Conservation (phyloP, 805 yeast species). For the Yamadazyma olivae region DNA sequence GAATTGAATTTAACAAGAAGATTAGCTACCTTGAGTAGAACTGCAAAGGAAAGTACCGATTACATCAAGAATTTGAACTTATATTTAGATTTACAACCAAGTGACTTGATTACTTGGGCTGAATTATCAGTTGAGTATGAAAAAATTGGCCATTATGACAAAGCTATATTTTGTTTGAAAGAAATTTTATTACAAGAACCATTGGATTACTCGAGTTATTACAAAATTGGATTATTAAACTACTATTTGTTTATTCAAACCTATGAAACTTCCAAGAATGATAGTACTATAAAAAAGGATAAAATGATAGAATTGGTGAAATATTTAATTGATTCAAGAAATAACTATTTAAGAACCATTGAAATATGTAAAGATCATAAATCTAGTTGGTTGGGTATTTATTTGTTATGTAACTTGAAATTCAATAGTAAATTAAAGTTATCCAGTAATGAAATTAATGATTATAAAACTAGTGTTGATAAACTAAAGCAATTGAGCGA, state of each 20-base stretch:
- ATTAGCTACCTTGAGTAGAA: slow-evolving; percentile 31
- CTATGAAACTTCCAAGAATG: slow-evolving; percentile 1
- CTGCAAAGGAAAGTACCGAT: slow-evolving; percentile 16
- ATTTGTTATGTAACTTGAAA: slow-evolving; percentile 23
- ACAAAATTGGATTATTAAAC: slow-evolving; percentile 50
- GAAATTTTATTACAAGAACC: slow-evolving; percentile 72
- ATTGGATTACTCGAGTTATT: slow-evolving; percentile 62
- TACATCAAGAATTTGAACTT: slow-evolving; percentile 55
- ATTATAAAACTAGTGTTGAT: slow-evolving; percentile 19
- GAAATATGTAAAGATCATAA: slow-evolving; percentile 71
- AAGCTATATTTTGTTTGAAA: slow-evolving; percentile 63
- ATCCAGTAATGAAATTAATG: slow-evolving; percentile 16
- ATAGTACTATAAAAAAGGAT: slow-evolving; percentile 21
- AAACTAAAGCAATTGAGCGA: slow-evolving; percentile 19
- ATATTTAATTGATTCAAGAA: slow-evolving; percentile 26
- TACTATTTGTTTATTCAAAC: slow-evolving; percentile 27
- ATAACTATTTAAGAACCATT: slow-evolving; percentile 64
- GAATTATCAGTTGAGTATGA: slow-evolving; percentile 70
- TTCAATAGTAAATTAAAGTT: slow-evolving; percentile 18
- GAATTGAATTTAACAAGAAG: slow-evolving; percentile 37
- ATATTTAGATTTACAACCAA: slow-evolving; percentile 62
- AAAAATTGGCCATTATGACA: slow-evolving; percentile 57
- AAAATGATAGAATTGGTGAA: slow-evolving; percentile 23
- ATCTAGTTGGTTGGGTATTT: slow-evolving; percentile 74
- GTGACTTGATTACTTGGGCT: slow-evolving; percentile 76